phyloP scores from a whole-genome alignment of 352 stramenopile genomes.

The Pythium scleroteichum region DNA sequence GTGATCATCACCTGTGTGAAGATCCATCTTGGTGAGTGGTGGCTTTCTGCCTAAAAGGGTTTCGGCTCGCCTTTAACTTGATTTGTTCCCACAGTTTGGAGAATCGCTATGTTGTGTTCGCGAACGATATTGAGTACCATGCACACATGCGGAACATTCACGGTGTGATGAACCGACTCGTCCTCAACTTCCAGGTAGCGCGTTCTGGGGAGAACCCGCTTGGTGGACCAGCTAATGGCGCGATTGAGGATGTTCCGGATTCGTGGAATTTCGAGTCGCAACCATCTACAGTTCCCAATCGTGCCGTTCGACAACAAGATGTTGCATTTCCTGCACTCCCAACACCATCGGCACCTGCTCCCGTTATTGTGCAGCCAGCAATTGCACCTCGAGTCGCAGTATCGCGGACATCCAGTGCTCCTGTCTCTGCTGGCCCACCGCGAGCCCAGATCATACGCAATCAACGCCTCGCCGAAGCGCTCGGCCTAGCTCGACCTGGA shows the following conservation, averaged over 20 bases:
- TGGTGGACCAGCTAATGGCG: constrained; percentile 27
- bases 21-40: constrained; percentile 65
- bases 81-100: constrained; percentile 43
- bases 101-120: constrained; percentile 87
- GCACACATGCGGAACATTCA: constrained; percentile 83
- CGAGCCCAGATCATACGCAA: constrained; percentile 65
- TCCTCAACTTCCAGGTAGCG: constrained; percentile 77
- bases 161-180: constrained; percentile 65
- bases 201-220: constrained; percentile 57
- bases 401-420: constrained; percentile 25
- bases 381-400: constrained; percentile 31
- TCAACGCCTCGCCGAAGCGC: constrained; percentile 60
- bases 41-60: background rate
- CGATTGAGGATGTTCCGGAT: constrained; percentile 43
- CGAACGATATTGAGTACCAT: constrained; percentile 86
- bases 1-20: constrained; percentile 86
- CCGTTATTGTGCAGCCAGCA: constrained; percentile 44
- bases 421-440: constrained; percentile 31
- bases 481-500: constrained; percentile 52
- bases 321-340: constrained; percentile 70
- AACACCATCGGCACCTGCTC: constrained; percentile 35
- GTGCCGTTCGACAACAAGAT: constrained; percentile 32
- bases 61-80: constrained; percentile 1
- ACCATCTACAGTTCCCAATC: constrained; percentile 31
- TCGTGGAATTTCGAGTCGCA: constrained; percentile 57